A percentile compares a stretch with the other conserved stretches of the same genome.
phyloP scores from a whole-genome alignment of 2,329 filamentous ascomycete species.

The Fusarium sulawesiense region DNA sequence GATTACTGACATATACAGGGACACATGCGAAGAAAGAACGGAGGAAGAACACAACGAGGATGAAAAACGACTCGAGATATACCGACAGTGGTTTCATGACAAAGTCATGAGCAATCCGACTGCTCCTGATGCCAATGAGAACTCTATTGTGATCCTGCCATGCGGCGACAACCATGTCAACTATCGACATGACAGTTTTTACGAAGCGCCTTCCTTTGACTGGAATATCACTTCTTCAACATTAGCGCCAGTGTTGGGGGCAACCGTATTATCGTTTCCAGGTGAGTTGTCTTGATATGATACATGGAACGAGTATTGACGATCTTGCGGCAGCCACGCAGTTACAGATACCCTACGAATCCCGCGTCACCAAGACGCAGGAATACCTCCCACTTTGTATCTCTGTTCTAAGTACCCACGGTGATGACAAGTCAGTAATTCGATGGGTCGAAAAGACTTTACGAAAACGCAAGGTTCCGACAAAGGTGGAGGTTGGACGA shows the following conservation, averaged over 20 bases:
- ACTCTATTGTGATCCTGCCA: conserved; percentile 48
- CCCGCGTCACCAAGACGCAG: conserved; percentile 42
- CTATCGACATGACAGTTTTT: conserved; percentile 40
- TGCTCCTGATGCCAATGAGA: conserved; percentile 31
- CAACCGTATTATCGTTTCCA: conserved; percentile 50
- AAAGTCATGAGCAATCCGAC: conserved; percentile 40
- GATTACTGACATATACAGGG: conserved; percentile 25
- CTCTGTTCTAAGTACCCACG: conserved; percentile 46
- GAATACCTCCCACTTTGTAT: conserved; percentile 50
- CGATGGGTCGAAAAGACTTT: conserved; percentile 47
- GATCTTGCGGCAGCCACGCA: conserved; percentile 44
- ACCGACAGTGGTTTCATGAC: conserved; percentile 49
- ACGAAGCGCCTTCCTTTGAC: not conserved
- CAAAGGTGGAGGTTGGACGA: conserved; percentile 46
- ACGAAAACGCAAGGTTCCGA: conserved; percentile 44
- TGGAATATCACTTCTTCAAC: conserved; percentile 42
- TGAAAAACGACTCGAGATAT: conserved; percentile 43
- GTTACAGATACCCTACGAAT: conserved; percentile 48
- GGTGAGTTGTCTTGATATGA: conserved; percentile 46
- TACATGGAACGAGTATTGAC: conserved; percentile 12
- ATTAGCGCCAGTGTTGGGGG: conserved; percentile 47
- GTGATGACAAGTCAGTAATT: conserved; percentile 45
- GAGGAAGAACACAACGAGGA: conserved; percentile 18
- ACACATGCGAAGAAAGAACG: conserved; percentile 32
- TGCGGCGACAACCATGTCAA: conserved; percentile 31